Evolutionary conservation across 2,329 filamentous ascomycete species (phyloP), one percentile per base, ranked within the genome.

Genomic region (Epicoccum sorghinum): DNA sequence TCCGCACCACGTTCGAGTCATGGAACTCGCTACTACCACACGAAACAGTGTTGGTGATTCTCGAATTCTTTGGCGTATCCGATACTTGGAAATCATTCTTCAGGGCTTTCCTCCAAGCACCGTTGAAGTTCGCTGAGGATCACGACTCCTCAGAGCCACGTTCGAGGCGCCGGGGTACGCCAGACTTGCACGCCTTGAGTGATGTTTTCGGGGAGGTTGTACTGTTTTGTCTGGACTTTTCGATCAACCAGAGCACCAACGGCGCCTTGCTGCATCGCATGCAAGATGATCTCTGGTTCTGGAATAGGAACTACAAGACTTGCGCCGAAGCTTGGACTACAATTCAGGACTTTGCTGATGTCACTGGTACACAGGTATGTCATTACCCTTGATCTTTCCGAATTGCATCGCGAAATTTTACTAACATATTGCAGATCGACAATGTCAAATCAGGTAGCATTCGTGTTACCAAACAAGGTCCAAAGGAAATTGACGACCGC

Each of bases 201-300:
- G 80, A 82, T 57, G 60, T 81, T 3, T 75, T 79, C 1, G 78
- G 79, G 0, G 80, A 82, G 57, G 59, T 77, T n/a, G 69, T 81
- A 1, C 64, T 82, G 4, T 80, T 80, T 49, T 77, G 78, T 53
- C 67, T 82, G 64, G 79, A 81, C 51, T 67, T 80, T 10, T 71
- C 76, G 0, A 74, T 82, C 14, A 80, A 80, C 44, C 72, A 76
- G 36, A 56, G 70, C 9, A 78, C 78, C 1, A 47, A 64, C 12
- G 77, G 78, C 0, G 67, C 75, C 41, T 65, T 79, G 3, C 63
- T 81, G 0, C 78, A 82, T 54, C 79, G 80, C 1, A 58, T 81
- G 13, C 77, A 81, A 41, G 79, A 82, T 52, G 80, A 82, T 46
- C 60, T 82, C 10, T 82, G 80, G 78, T 74, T 82, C 14, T 73